Evolutionary conservation across 2,329 filamentous ascomycete species (phyloP).

Genomic region (Massarina eburnea): DNA sequence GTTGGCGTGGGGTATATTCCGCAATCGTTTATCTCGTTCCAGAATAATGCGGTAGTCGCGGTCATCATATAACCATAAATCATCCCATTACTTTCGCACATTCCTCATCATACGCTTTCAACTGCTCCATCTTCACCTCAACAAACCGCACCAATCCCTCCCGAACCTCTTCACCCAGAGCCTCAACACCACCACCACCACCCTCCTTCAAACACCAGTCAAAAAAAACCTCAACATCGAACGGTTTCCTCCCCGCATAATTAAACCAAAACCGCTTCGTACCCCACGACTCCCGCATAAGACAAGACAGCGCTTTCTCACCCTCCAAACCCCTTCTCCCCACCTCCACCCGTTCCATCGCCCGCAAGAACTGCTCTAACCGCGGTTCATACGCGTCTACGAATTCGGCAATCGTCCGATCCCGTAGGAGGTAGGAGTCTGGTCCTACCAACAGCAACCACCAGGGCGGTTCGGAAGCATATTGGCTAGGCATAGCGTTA

Average conservation of each 20-base stretch:
- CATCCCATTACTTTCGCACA: no score
- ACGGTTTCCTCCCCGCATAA: slow-evolving; percentile 3
- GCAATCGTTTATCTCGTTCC: no score
- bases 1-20: no score
- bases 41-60: no score
- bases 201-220: slow-evolving; percentile 1
- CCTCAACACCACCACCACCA: slow-evolving; percentile 1
- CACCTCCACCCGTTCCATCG: slow-evolving; percentile 1
- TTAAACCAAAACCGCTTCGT: slow-evolving; percentile 13
- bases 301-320: slow-evolving; percentile 21
- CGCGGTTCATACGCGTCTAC: background rate
- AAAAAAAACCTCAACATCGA: slow-evolving; percentile 7
- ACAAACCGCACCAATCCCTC: slow-evolving; percentile 1
- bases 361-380: slow-evolving; percentile 9
- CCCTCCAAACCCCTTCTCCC: slow-evolving; percentile 1
- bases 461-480: slow-evolving; percentile 43
- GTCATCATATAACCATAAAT: no score
- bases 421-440: slow-evolving; percentile 19
- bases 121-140: slow-evolving; percentile 6
- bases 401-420: slow-evolving; percentile 9
- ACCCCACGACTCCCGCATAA: slow-evolving; percentile 2
- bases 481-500: slow-evolving; percentile 46
- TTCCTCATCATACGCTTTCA: slow-evolving; percentile 15
- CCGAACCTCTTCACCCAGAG: slow-evolving; percentile 1
- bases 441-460: slow-evolving; percentile 42